Evolutionary conservation across 2,329 filamentous ascomycete species (phyloP).

Genomic region (Fusarium coffeatum): DNA sequence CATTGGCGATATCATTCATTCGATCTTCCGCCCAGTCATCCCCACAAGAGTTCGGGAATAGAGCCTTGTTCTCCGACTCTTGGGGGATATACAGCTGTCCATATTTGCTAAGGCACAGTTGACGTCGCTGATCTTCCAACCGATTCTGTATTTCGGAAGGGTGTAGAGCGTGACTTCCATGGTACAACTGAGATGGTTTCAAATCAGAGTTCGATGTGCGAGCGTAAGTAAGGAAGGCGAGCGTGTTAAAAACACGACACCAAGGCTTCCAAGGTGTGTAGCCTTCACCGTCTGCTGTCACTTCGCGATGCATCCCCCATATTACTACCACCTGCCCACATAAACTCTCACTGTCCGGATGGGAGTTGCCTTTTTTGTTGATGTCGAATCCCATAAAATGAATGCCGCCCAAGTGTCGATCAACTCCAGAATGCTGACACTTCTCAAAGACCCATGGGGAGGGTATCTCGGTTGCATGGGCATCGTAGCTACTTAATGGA

Average conservation of each 20-base stretch:
- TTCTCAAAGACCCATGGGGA: conserved; percentile 35
- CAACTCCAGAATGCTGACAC: conserved; percentile 9
- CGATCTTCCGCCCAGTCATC: conserved; percentile 18
- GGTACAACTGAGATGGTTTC: conserved; percentile 9
- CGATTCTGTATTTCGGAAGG: conserved; percentile 24
- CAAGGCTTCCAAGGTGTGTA: conserved; percentile 20
- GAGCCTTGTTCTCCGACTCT: neutral
- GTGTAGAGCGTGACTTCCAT: conserved; percentile 1
- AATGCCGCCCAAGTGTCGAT: conserved; percentile 37
- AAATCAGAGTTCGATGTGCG: neutral
- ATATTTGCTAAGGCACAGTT: conserved; percentile 6
- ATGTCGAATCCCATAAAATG: conserved; percentile 35
- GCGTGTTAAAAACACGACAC: conserved; percentile 38
- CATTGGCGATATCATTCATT: conserved; percentile 10
- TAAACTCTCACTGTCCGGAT: neutral
- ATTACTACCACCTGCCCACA: conserved; percentile 22
- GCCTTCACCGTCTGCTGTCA: neutral
- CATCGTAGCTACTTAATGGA: conserved; percentile 28
- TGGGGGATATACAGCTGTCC: neutral
- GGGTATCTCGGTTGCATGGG: conserved; percentile 24
- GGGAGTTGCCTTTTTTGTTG: neutral
- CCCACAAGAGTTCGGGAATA: conserved; percentile 29
- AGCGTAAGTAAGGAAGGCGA: conserved; percentile 14
- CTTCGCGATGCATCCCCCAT: conserved; percentile 37
- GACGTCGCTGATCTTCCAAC: conserved; percentile 23